phyloP scores from a whole-genome alignment of 139 green algal genomes.

The Chloropicon primus region DNA sequence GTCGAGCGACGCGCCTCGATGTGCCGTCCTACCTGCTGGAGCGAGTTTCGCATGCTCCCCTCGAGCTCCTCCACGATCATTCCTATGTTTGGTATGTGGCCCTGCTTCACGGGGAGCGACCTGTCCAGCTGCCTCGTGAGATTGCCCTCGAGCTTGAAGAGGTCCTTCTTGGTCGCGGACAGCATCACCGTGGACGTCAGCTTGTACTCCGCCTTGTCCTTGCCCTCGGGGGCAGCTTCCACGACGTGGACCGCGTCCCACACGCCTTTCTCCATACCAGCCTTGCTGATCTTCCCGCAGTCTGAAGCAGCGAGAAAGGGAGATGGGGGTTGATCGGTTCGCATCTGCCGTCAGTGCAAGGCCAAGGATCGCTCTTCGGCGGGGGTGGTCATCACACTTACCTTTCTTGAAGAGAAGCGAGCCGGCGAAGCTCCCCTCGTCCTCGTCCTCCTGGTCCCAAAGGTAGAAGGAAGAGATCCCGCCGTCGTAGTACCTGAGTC shows the following conservation, averaged over 20 bases:
- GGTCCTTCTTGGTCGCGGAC: background rate
- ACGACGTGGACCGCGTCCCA: conserved; percentile 6
- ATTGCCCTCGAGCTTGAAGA: background rate
- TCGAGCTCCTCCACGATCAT: background rate
- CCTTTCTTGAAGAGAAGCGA: conserved; percentile 4
- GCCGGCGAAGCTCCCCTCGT: background rate
- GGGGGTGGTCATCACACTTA: no score
- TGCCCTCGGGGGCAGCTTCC: background rate
- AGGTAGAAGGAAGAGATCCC: conserved; percentile 2
- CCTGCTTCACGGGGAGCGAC: background rate
- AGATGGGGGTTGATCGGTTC: no score
- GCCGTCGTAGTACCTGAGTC: conserved; percentile 6
- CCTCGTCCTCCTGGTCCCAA: background rate
- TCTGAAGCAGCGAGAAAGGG: no score
- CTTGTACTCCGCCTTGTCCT: conserved; percentile 1
- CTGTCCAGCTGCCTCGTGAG: background rate
- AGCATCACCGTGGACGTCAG: conserved; percentile 2
- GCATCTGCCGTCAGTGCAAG: no score
- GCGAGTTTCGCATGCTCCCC: background rate
- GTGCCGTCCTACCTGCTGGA: background rate
- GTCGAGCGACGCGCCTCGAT: no score
- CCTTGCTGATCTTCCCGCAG: background rate
- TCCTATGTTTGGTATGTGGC: conserved; percentile 6
- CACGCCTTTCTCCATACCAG: background rate
- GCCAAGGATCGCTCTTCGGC: no score